A percentile compares a stretch with the other conserved stretches of the same genome.
These are phyloP conservation scores for Saccharata proteae DNA, from an alignment of 2,329 filamentous ascomycete species.

Conservation along the genomic window DNA sequence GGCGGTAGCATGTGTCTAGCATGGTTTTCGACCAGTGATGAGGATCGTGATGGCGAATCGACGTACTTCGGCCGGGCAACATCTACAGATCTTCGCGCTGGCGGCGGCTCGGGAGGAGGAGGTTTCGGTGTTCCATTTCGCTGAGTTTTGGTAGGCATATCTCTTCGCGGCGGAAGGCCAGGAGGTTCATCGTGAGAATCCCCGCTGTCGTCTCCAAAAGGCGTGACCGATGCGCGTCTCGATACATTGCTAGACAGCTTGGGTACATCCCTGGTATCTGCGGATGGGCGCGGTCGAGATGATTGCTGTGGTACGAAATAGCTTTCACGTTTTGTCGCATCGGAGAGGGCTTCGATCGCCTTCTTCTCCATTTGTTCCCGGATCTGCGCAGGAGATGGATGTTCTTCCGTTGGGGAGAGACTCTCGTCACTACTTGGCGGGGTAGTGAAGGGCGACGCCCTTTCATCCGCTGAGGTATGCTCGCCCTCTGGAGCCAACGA, in stretches of 20 bases:
- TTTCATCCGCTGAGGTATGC: slow-evolving; percentile 28
- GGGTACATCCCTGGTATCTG: slow-evolving; percentile 8
- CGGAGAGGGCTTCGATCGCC: slow-evolving; percentile 10
- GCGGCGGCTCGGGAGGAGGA: slow-evolving; percentile 18
- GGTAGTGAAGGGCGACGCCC: slow-evolving; percentile 71
- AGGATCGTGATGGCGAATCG: too few species aligned
- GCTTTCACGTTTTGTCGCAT: slow-evolving; percentile 14
- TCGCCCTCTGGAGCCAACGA: slow-evolving; percentile 29
- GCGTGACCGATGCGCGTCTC: neutral
- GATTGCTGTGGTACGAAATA: slow-evolving; percentile 18
- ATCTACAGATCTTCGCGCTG: slow-evolving; percentile 24
- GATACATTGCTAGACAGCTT: slow-evolving; percentile 8
- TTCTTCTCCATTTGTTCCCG: neutral
- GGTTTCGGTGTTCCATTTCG: slow-evolving; percentile 22
- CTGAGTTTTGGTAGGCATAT: too few species aligned
- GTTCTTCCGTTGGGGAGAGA: too few species aligned
- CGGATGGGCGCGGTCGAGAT: slow-evolving; percentile 14
- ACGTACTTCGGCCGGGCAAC: too few species aligned
- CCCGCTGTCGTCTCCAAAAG: slow-evolving; percentile 8
- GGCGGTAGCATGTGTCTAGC: slow-evolving; percentile 22
- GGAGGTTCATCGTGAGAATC: slow-evolving; percentile 35
- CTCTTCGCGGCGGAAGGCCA: slow-evolving; percentile 33
- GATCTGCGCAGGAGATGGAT: slow-evolving; percentile 9
- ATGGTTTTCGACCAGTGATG: slow-evolving; percentile 14
- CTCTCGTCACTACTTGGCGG: slow-evolving; percentile 64